A percentile compares a stretch with the other conserved stretches of the same genome.
phyloP scores from a whole-genome alignment of 345 rosid species.

The Pseudoturritis turrita region DNA sequence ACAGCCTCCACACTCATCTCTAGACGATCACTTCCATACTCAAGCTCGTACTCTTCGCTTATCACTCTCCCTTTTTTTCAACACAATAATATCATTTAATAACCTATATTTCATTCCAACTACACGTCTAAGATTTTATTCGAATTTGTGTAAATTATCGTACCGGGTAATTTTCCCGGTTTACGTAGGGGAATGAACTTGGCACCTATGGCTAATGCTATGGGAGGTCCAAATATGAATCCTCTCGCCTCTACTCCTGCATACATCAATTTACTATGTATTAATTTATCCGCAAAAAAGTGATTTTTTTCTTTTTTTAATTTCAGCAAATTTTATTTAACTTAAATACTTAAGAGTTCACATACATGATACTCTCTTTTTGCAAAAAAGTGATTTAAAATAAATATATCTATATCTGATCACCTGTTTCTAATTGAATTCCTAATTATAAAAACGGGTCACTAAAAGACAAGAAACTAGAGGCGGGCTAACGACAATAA shows the following conservation, averaged over 20 bases:
- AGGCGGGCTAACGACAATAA: constrained; percentile 5
- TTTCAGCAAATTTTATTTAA: no score
- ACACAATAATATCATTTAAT: neutral
- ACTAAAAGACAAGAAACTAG: neutral
- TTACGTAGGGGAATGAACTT: constrained; percentile 86
- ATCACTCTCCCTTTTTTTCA: constrained; percentile 63
- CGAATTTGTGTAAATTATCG: neutral
- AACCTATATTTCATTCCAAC: neutral
- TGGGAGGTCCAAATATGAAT: constrained; percentile 86
- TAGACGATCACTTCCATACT: constrained; percentile 82
- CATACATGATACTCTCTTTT: no score
- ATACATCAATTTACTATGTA: neutral
- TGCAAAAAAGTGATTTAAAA: neutral
- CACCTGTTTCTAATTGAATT: neutral
- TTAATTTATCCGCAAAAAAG: neutral
- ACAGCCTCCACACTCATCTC: constrained; percentile 89
- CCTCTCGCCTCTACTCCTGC: constrained; percentile 77
- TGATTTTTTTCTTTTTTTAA: no score
- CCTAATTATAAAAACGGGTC: neutral
- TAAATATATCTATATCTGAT: neutral
- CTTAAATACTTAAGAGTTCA: no score
- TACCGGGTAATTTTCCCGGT: constrained; percentile 84
- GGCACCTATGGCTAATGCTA: constrained; percentile 92
- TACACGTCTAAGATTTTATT: neutral
- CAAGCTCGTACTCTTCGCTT: constrained; percentile 68